phyloP scores from a whole-genome alignment of 2,329 filamentous ascomycete species.

The Fusarium protoensiforme region DNA sequence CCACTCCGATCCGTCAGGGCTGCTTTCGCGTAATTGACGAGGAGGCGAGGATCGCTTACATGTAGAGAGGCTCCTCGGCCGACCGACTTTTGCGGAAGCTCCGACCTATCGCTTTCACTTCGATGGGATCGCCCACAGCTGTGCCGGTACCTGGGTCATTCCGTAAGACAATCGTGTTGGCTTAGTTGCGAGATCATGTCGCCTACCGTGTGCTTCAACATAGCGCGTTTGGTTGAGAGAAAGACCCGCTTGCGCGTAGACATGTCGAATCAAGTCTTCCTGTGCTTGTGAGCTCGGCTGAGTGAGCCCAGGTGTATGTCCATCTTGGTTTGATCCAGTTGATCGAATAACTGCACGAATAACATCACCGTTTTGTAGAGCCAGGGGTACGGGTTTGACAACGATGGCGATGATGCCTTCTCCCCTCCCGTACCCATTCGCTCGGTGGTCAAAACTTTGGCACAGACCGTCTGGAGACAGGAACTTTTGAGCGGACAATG shows the following conservation, averaged over 20 bases:
- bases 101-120: neutral
- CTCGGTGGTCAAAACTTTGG: slow-evolving; percentile 47
- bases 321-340: slow-evolving; percentile 50
- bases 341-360: slow-evolving; percentile 51
- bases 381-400: slow-evolving; percentile 61
- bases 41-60: neutral
- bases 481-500: slow-evolving; percentile 36
- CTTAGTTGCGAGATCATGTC: neutral
- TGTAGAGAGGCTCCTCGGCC: neutral
- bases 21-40: neutral
- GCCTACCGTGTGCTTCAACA: slow-evolving; percentile 46
- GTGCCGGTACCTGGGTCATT: neutral
- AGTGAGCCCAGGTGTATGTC: slow-evolving; percentile 54
- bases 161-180: neutral
- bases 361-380: slow-evolving; percentile 54
- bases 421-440: slow-evolving; percentile 47
- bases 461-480: slow-evolving; percentile 46
- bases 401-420: slow-evolving; percentile 51
- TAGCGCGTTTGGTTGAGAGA: slow-evolving; percentile 40
- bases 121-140: slow-evolving; percentile 11
- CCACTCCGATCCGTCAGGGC: neutral
- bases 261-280: slow-evolving; percentile 40
- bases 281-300: slow-evolving; percentile 28
- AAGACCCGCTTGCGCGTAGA: slow-evolving; percentile 44
- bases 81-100: neutral